Evolutionary conservation across 2,329 filamentous ascomycete species (phyloP), one percentile per base, ranked within the genome.

Genomic region (Alternaria infectoria): DNA sequence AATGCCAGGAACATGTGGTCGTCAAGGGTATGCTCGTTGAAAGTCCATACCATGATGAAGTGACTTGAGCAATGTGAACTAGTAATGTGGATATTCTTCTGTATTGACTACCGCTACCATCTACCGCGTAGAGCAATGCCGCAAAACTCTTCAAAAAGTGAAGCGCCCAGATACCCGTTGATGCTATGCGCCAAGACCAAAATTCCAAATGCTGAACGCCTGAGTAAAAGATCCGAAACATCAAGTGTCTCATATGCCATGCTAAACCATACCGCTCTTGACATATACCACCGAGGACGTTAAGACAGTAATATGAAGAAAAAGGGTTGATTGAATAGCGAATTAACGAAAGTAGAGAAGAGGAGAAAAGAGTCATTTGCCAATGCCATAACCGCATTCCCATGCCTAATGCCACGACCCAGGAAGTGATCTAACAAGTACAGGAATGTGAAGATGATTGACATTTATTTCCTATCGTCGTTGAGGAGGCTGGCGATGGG

Each of bases 401-500:
- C 52, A 61, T 44, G 15, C 23, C 55, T 21, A 32, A 55, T 17
- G 23, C 23, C 43, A 40, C 23, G 52, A 63, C 47, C 23, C 36
- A 30, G 19, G 12, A 54, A 44, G 61, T 55, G 11, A 55, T 57
- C 49, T 49, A 54, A 56, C 57, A 57, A 28, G 13, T 57, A 65
- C 44, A 44, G 44, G 15, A 28, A 61, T 11, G 49, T 49, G 3
- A 36, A 4, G 21, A 23, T 13, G 15, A 54, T 51, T 28, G 44
- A 21, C 13, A 26, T 47, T 40, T 58, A 66, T 54, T 79, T 78
- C 73, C 74, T 77, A 60, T 80, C 78, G 55, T 80, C 79, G 19
- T 74, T 81, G 66, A 81, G 71, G 9, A 81, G 63, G 56, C 77
- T 76, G 15, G 79, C 76, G 65, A 81, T 81, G 26, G 78, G 78